These are phyloP conservation scores for Venturiaceae sp. DNA, from an alignment of 2,329 filamentous ascomycete genomes.

Conservation along the genomic window DNA sequence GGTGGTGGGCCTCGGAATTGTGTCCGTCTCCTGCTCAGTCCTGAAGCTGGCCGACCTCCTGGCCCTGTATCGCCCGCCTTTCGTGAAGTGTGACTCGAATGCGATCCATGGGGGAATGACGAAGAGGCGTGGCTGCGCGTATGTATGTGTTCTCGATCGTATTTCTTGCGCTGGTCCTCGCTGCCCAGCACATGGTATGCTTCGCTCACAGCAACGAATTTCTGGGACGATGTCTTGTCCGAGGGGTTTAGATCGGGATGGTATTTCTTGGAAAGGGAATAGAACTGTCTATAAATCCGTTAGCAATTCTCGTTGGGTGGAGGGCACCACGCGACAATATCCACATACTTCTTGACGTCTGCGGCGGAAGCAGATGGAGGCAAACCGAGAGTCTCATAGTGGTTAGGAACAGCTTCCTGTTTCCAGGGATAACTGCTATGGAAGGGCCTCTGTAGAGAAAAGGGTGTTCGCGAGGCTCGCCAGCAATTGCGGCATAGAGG, in stretches of 20 bases:
- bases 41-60: constrained; percentile 69
- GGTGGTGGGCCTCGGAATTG: constrained; percentile 81
- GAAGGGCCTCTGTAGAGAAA: not conserved
- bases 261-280: constrained; percentile 79
- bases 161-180: constrained; percentile 62
- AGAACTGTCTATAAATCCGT: constrained; percentile 53
- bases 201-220: constrained; percentile 72
- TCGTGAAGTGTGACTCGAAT: constrained; percentile 15
- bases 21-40: constrained; percentile 65
- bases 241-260: constrained; percentile 84
- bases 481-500: not conserved
- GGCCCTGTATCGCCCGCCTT: constrained; percentile 41
- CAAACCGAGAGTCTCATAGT: constrained; percentile 79
- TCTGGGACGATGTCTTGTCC: constrained; percentile 49
- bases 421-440: constrained; percentile 16
- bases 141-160: constrained; percentile 48
- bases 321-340: constrained; percentile 7
- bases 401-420: constrained; percentile 36
- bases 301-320: not conserved
- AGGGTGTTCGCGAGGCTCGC: not conserved
- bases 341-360: constrained; percentile 72
- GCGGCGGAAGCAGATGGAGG: constrained; percentile 54
- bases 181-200: constrained; percentile 72
- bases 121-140: constrained; percentile 18
- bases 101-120: constrained; percentile 14